phyloP scores from a whole-genome alignment of 345 rosid species.

The Erucastrum elatum region DNA sequence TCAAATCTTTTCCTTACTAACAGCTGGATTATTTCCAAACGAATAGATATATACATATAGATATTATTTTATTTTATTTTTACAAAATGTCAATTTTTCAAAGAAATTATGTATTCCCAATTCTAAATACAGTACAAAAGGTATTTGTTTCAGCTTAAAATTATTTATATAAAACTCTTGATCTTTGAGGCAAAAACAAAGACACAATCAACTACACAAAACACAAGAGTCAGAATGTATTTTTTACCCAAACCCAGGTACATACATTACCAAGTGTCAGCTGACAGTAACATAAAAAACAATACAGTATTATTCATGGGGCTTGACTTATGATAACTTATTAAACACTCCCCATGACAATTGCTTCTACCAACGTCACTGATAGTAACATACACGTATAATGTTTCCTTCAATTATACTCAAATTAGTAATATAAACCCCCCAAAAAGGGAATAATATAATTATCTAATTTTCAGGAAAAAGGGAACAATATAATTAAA shows the following conservation, averaged over 20 bases:
- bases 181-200: slow-evolving; percentile 5
- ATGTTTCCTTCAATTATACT: not conserved
- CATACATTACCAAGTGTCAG: slow-evolving; percentile 21
- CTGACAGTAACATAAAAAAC: not conserved
- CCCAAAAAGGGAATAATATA: not conserved
- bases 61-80: not conserved
- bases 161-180: too few species aligned
- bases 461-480: too few species aligned
- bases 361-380: not conserved
- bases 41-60: not conserved
- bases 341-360: not conserved
- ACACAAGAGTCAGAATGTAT: slow-evolving; percentile 28
- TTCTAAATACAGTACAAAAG: not conserved
- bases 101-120: not conserved
- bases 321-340: not conserved
- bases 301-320: not conserved
- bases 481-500: not conserved
- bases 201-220: not conserved
- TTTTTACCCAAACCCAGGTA: slow-evolving; percentile 25
- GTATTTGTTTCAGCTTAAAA: too few species aligned
- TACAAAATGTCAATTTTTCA: not conserved
- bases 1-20: not conserved
- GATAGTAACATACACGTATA: not conserved
- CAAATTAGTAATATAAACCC: too few species aligned
- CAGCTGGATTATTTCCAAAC: not conserved